Evolutionary conservation across 2,329 filamentous ascomycete species (phyloP), one percentile per base, ranked within the genome.

Genomic region (Aspergillus sp.): DNA sequence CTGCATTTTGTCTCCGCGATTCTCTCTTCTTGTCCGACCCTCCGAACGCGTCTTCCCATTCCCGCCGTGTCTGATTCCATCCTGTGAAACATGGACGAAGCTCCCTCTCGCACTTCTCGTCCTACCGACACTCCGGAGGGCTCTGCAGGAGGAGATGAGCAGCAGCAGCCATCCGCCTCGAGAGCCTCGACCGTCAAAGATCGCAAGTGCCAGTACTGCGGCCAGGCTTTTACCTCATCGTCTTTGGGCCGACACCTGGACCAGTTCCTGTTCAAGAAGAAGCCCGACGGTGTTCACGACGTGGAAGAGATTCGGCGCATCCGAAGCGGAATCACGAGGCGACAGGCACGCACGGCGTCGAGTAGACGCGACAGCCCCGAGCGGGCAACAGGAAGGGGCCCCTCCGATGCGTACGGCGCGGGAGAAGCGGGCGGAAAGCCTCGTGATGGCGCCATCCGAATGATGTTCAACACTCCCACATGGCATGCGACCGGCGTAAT

Each of bases 161-260:
- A 52, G 14, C 42, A 49, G 26, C 49, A 53, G 26, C 49, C 53
- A 12, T 45, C 48, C 26, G 34, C 43, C 4, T 35, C 39, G 29
- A 61, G 60, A 44, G 57, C 59, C 35, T 58, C 64, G 33, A 71
- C 81, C 11, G 61, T 72, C 37, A 96, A 96, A 61, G 88, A 96
- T 65, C 86, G 84, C 54, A 79, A 71, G 43, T 95, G 89, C 57
- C 83, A 80, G 22, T 96, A 85, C 64, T 96, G 89, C 59, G 72
- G 78, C 29, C 86, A 94, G 58, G 72, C 81, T 5, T 96, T 95
- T 55, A 95, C 89, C 11, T 95, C 88, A 1, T 94, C 86, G 11
- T 93, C 86, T 2, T 75, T 96, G 33, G 89, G 89, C 30, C 81
- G 89, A 28, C 89, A 96, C 61, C 78, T 95, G 45, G 89, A 96